phyloP scores from a whole-genome alignment of 306 rosid genomes.

The Ceratonia siliqua region DNA sequence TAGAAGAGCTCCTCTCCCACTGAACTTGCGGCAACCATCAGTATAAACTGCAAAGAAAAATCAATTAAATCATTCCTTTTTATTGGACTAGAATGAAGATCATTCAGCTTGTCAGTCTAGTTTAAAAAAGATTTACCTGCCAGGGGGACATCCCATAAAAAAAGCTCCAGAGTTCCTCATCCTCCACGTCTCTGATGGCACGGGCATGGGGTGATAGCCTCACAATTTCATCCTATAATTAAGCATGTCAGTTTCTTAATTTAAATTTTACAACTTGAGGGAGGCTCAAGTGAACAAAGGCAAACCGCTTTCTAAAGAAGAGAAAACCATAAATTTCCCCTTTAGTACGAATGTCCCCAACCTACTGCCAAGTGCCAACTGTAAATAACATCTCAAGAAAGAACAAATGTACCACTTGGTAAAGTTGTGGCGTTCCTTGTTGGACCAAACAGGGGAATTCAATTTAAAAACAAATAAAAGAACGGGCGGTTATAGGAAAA shows the following conservation, averaged over 20 bases:
- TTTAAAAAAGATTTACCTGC: slow-evolving; percentile 60
- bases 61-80: slow-evolving; percentile 23
- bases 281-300: slow-evolving; percentile 2
- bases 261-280: neutral
- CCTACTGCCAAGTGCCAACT: neutral
- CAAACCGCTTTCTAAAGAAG: neutral
- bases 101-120: slow-evolving; percentile 5
- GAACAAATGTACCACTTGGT: neutral
- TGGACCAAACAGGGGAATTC: neutral
- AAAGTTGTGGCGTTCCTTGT: neutral
- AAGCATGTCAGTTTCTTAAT: slow-evolving; percentile 24
- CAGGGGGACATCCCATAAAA: slow-evolving; percentile 98
- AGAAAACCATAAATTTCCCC: neutral
- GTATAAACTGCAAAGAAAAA: slow-evolving; percentile 64
- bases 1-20: slow-evolving; percentile 98
- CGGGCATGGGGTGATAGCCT: slow-evolving; percentile 96
- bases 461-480: neutral
- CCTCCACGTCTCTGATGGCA: slow-evolving; percentile 97
- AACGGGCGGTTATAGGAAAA: neutral
- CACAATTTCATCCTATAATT: slow-evolving; percentile 85
- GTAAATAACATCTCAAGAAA: too few relatives aligned
- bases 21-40: slow-evolving; percentile 95
- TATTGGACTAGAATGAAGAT: slow-evolving; percentile 28
- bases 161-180: slow-evolving; percentile 93
- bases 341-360: neutral